Evolutionary conservation across 257 asterid genomes (phyloP), one percentile per base, ranked within the genome.

Genomic region (Oldenlandia corymbosa): DNA sequence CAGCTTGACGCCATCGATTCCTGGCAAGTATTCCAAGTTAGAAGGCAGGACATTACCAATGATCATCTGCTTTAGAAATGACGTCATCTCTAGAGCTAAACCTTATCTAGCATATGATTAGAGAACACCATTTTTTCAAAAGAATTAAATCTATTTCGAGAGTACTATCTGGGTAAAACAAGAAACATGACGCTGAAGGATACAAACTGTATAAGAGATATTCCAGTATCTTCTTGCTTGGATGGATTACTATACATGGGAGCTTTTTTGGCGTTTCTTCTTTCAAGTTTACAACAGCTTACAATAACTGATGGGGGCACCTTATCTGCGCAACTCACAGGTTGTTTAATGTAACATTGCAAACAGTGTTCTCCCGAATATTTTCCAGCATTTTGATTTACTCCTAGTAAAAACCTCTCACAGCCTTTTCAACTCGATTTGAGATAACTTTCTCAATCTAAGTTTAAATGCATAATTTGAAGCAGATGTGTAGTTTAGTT

Each of bases 1-100:
- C 78, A 90, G 80, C 85, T 87, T 89, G 36, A 84, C 96, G 27
- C 99, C 99, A 75, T 93, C 99, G 14, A 93, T 87, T 62, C 99
- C 97, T 91, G 57, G 56, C 30, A 72, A 58, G 17, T 42, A 51
- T 18, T 47, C 60, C 18, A 23, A 42, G 39, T 48, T 56, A 67
- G 32, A 46, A 7, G n/a, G n/a, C n/a, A n/a, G n/a, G n/a, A n/a
- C n/a, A n/a, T n/a, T n/a, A n/a, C n/a, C n/a, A n/a, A n/a, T n/a
- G 53, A 58, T 28, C 42, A 47, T n/a, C 11, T 34, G 48, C 48
- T 56, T 11, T 17, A 7, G 10, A n/a, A 9, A 59, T 60, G 27
- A 28, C 30, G 5, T 67, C 5, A 31, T 42, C 45, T 16, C 16
- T 1, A 7, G 27, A 30, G 65, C 51, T 16, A 60, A 23, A 21